Percentiles rank a stretch among this genome's conserved stretches.
These are phyloP conservation scores for Mortierella sp. DNA, from an alignment of 371 early-diverging fungal genomes.

Conservation along the genomic window DNA sequence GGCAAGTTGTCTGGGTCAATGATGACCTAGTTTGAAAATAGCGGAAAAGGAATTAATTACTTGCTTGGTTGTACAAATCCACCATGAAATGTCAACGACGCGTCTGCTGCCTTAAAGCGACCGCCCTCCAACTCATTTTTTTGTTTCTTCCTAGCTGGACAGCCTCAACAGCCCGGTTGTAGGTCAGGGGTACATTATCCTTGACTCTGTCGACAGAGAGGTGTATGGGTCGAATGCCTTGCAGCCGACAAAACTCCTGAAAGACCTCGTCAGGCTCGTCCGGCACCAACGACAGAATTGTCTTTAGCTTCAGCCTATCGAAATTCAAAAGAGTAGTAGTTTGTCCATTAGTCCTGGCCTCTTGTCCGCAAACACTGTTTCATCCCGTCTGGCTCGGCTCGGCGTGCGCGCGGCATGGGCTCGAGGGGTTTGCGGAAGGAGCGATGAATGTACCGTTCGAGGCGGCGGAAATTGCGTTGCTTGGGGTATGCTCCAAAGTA, in stretches of 20 bases:
- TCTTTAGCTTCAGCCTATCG: slow-evolving; percentile 77
- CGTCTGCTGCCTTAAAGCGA: not conserved
- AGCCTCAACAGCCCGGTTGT: slow-evolving; percentile 80
- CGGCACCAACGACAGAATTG: slow-evolving; percentile 91
- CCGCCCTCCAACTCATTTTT: not conserved
- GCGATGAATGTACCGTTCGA: slow-evolving; percentile 67
- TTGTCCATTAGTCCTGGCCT: not conserved
- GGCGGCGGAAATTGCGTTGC: slow-evolving; percentile 85
- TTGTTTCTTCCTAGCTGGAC: slow-evolving; percentile 66
- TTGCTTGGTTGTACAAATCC: not conserved
- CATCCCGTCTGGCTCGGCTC: not conserved
- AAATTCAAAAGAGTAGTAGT: not conserved
- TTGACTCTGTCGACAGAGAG: slow-evolving; percentile 88
- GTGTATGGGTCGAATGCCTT: slow-evolving; percentile 78
- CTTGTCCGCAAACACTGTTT: not conserved
- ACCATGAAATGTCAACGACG: not conserved
- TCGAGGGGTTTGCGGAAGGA: not conserved
- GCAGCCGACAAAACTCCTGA: slow-evolving; percentile 72
- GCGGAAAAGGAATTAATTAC: not conserved
- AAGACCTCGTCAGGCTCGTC: slow-evolving; percentile 75
- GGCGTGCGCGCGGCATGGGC: not conserved
- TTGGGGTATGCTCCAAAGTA: slow-evolving; percentile 88
- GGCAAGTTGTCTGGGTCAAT: slow-evolving; percentile 84
- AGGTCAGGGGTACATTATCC: slow-evolving; percentile 89
- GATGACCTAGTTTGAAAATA: slow-evolving; percentile 65